Conservation (phyloP, 345 rosid species). For the Populus nigra region DNA sequence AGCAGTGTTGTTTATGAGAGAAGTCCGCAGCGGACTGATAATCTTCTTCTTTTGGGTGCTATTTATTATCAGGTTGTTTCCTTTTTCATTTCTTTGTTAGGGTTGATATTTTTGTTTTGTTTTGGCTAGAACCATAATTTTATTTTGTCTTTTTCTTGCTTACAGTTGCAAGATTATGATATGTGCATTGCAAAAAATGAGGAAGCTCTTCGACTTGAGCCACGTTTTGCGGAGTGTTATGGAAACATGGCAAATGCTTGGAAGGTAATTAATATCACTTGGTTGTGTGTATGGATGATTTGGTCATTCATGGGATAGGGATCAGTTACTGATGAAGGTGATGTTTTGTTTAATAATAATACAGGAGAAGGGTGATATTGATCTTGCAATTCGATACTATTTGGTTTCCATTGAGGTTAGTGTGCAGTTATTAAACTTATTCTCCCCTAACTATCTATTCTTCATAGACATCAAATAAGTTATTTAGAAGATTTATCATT, state of each 20-base stretch:
- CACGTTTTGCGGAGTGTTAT: conserved; percentile 96
- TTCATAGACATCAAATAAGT: background rate
- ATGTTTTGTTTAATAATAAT: conserved; percentile 7
- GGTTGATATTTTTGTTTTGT: background rate
- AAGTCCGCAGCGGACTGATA: conserved; percentile 77
- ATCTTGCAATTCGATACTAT: conserved; percentile 85
- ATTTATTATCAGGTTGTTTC: conserved; percentile 78
- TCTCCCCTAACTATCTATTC: background rate
- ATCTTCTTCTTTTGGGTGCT: conserved; percentile 94
- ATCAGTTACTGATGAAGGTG: background rate
- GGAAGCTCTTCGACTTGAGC: conserved; percentile 91
- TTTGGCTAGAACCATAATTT: background rate
- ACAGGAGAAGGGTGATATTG: conserved; percentile 96
- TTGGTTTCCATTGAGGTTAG: conserved; percentile 95
- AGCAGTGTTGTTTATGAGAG: conserved; percentile 74
- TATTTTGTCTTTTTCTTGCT: background rate
- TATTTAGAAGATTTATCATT: background rate
- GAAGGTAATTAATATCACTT: conserved; percentile 54
- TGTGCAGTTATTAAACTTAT: background rate
- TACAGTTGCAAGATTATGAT: conserved; percentile 89
- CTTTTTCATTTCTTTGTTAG: background rate
- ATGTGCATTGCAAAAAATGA: conserved; percentile 92
- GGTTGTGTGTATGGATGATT: background rate
- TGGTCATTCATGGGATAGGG: background rate
- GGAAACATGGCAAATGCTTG: conserved; percentile 99